Evolutionary conservation across 2,329 filamentous ascomycete species (phyloP), one percentile per base, ranked within the genome.

Genomic region (Beauveria scarabaeidicola): DNA sequence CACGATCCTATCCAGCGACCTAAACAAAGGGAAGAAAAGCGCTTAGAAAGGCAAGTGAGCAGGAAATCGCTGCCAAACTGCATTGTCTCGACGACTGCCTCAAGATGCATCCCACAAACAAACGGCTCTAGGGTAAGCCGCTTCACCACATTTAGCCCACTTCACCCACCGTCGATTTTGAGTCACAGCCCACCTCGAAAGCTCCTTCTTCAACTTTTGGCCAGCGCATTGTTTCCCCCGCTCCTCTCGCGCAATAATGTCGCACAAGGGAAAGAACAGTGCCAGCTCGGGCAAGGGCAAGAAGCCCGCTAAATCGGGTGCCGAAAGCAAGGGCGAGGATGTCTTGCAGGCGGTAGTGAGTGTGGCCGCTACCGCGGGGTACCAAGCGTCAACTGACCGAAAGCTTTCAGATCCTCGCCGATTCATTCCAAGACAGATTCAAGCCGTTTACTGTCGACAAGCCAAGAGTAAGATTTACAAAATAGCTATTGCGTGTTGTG

Each of bases 341-440:
- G 77, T 80, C 62, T 73, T 85, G 59, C 81, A 85, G 72, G 80
- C 80, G 32, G 80, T 82, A 64, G 79, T 81, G 71, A 63, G 78
- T 77, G 23, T n/a, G 9, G 5, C 29, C 44, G 6, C 25, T 5
- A 23, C 36, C 60, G 59, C 63, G 61, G 65, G 64, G 66, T 67
- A 59, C 53, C 15, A 56, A 11, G 6, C 43, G 57, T 50, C 17
- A 21, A 40, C 29, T 58, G 36, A 58, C 44, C 41, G 21, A 13
- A 17, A 29, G 13, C 27, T 36, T 29, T 5, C 29, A 94, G 89
- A 81, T 99, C 61, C 85, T 99, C 64, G 89, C 93, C 65, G 94
- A 99, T 78, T 92, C 91, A 1, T 99, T 96, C 72, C 92, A 97
- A 74, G 91, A 91, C 52, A 82, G 91, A 72, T 99, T 96, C 75